Percentiles rank a stretch among this genome's conserved stretches.
These are phyloP conservation scores for Onygenales sp. DNA, from an alignment of 2,329 filamentous ascomycete species.

Conservation along the genomic window DNA sequence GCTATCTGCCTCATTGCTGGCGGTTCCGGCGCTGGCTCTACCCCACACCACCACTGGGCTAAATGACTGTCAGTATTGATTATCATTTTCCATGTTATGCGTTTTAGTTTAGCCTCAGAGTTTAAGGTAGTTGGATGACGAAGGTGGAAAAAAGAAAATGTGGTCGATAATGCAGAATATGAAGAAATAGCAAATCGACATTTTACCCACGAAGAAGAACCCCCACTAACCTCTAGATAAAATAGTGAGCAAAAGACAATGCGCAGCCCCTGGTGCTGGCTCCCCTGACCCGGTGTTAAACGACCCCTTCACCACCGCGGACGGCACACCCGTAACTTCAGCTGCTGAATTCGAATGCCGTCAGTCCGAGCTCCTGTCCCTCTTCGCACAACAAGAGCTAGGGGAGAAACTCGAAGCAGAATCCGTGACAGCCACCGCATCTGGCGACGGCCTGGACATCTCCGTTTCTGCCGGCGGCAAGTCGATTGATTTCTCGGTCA, in stretches of 20 bases:
- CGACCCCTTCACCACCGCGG: conserved; percentile 41
- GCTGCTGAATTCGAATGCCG: conserved; percentile 42
- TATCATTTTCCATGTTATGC: no score
- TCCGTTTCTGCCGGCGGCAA: conserved; percentile 35
- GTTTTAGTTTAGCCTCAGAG: no score
- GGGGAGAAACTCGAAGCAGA: conserved; percentile 40
- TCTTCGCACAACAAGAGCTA: conserved; percentile 44
- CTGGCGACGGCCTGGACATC: conserved; percentile 35
- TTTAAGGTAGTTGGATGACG: no score
- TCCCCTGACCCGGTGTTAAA: neutral
- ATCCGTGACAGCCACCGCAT: conserved; percentile 31
- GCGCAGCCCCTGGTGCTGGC: neutral
- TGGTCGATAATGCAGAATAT: no score
- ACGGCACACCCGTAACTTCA: conserved; percentile 36
- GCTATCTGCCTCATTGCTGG: neutral
- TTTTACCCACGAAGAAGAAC: neutral
- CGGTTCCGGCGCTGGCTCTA: neutral
- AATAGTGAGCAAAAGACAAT: neutral
- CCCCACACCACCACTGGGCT: neutral
- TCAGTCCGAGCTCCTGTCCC: conserved; percentile 38
- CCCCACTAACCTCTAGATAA: neutral
- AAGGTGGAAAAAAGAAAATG: no score
- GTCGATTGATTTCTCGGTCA: conserved; percentile 37
- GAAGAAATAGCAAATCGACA: no score
- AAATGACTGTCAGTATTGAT: no score